Evolutionary conservation across 805 yeast species (phyloP).

Genomic region (Saccharomycopsis fibuligera): DNA sequence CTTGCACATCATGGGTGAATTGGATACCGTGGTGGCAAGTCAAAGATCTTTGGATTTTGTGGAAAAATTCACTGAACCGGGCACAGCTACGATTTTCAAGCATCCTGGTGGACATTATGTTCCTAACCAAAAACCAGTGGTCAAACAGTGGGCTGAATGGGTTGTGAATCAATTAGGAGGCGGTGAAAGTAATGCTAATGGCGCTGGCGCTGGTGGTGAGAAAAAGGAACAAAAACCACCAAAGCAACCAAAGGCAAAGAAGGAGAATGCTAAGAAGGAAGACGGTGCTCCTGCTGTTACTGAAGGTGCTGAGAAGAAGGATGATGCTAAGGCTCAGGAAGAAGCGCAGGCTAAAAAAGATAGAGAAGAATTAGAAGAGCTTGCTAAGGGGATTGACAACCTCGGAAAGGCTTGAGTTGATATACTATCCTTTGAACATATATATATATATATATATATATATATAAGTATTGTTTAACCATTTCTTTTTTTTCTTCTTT

Average conservation of each 20-base stretch:
- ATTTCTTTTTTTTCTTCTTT: too few species aligned
- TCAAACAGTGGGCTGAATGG: constrained; percentile 20
- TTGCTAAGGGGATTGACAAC: constrained; percentile 16
- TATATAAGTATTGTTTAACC: too few species aligned
- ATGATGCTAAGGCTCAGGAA: not conserved
- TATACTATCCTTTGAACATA: too few species aligned
- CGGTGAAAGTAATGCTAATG: not conserved
- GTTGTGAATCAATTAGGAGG: constrained; percentile 29
- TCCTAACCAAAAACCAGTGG: constrained; percentile 63
- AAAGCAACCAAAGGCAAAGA: not conserved
- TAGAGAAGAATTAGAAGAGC: constrained; percentile 12
- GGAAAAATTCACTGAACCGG: constrained; percentile 43
- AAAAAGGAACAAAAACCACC: constrained; percentile 25
- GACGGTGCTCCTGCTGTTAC: not conserved
- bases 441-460: too few species aligned
- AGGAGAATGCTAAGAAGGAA: not conserved
- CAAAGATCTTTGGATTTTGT: constrained; percentile 60
- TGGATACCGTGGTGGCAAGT: constrained; percentile 79
- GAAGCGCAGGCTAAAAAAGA: constrained; percentile 26
- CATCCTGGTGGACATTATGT: constrained; percentile 98
- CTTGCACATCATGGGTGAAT: constrained; percentile 79
- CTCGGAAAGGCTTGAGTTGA: constrained; percentile 5
- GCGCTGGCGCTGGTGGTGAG: constrained; percentile 18
- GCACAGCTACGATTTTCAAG: constrained; percentile 42
- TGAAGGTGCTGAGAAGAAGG: not conserved